A percentile compares a stretch with the other conserved stretches of the same genome.
These are phyloP conservation scores for Trametes elegans DNA, from an alignment of 768 basidiomycete species.

Conservation along the genomic window DNA sequence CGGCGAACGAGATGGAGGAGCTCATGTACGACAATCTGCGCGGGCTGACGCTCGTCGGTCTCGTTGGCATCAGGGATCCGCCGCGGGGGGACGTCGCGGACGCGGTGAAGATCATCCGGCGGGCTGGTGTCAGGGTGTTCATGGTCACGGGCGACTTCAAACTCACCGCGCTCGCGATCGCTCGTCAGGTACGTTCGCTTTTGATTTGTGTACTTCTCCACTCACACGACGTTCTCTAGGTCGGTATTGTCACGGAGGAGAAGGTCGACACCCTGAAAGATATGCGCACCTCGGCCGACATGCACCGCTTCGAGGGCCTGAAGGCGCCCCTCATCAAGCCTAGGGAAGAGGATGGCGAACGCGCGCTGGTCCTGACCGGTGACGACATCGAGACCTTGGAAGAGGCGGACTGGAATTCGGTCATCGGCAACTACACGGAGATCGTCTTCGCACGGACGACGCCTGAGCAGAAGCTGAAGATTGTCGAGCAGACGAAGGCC, in stretches of 20 bases:
- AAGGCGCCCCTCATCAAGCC: constrained; percentile 33
- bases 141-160: constrained; percentile 66
- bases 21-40: constrained; percentile 40
- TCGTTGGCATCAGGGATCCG: constrained; percentile 62
- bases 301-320: constrained; percentile 21
- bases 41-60: constrained; percentile 52
- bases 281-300: constrained; percentile 22
- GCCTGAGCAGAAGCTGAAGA: constrained; percentile 63
- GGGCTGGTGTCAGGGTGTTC: constrained; percentile 60
- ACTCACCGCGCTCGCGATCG: constrained; percentile 61
- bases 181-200: constrained; percentile 58
- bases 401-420: constrained; percentile 38
- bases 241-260: constrained; percentile 42
- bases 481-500: constrained; percentile 57
- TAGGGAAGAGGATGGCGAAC: constrained; percentile 35
- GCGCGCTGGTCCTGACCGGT: constrained; percentile 43
- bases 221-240: constrained; percentile 24
- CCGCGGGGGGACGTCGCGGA: constrained; percentile 53
- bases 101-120: constrained; percentile 47
- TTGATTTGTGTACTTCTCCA: constrained; percentile 32
- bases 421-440: constrained; percentile 41
- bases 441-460: constrained; percentile 63
- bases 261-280: constrained; percentile 35
- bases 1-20: constrained; percentile 42
- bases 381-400: constrained; percentile 40